Conservation (phyloP, 2,329 filamentous ascomycete genomes). For the Blumeriella jaapii region DNA sequence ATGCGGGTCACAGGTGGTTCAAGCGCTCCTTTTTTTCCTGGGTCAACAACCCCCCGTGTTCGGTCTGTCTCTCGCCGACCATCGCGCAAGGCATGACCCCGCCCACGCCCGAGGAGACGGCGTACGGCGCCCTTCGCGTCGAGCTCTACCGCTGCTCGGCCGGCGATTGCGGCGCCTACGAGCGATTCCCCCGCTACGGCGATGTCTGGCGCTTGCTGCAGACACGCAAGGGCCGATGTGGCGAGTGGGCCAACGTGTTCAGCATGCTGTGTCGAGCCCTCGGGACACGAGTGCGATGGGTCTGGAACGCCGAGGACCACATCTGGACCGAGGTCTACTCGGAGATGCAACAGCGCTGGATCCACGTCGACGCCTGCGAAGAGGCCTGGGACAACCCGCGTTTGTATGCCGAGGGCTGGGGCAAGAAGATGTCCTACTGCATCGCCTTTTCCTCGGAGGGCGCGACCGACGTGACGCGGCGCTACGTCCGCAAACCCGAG, state of each 20-base stretch:
- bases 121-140: constrained; percentile 74
- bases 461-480: constrained; percentile 52
- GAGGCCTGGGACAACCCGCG: constrained; percentile 91
- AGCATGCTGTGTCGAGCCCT: constrained; percentile 94
- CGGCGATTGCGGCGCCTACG: constrained; percentile 61
- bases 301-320: constrained; percentile 96
- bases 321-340: constrained; percentile 98
- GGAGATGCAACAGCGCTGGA: constrained; percentile 83
- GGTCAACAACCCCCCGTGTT: constrained; percentile 90
- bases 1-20: constrained; percentile 61
- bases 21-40: constrained; percentile 90
- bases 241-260: constrained; percentile 98
- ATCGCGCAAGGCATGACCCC: constrained; percentile 72
- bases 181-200: constrained; percentile 87
- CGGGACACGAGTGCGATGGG: constrained; percentile 84
- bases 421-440: constrained; percentile 93
- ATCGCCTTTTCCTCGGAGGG: constrained; percentile 92
- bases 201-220: constrained; percentile 90
- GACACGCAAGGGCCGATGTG: constrained; percentile 73
- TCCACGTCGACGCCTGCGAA: constrained; percentile 94
- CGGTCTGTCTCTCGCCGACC: constrained; percentile 71
- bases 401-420: constrained; percentile 89
- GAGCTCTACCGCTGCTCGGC: constrained; percentile 85
- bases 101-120: constrained; percentile 79
- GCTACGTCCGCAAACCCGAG: constrained; percentile 60